A percentile compares a stretch with the other conserved stretches of the same genome.
phyloP scores from a whole-genome alignment of 2,329 filamentous ascomycete genomes.

The Ustulina deusta region DNA sequence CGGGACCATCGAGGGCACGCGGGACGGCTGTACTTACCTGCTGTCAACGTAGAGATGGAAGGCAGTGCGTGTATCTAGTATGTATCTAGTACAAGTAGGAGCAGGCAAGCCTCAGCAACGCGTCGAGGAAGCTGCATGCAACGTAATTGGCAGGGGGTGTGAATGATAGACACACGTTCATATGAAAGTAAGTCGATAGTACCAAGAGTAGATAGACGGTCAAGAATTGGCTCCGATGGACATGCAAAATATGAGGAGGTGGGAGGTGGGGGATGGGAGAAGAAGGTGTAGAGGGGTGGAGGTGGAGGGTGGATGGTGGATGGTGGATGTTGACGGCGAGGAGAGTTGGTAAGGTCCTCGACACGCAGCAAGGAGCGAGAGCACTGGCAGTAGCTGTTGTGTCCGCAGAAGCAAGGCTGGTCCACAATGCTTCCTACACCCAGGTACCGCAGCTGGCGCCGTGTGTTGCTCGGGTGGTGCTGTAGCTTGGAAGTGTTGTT shows the following conservation, averaged over 20 bases:
- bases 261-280: not conserved
- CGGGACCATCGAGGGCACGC: not conserved
- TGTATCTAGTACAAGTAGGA: constrained; percentile 28
- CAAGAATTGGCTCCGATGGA: not conserved
- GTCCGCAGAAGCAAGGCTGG: not conserved
- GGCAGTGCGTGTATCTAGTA: constrained; percentile 16
- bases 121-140: constrained; percentile 31
- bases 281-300: constrained; percentile 4
- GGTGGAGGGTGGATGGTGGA: not conserved
- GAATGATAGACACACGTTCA: constrained; percentile 14
- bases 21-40: constrained; percentile 30
- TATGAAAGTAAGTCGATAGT: constrained; percentile 7
- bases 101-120: constrained; percentile 18
- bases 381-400: not conserved
- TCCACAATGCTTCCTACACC: too few relatives aligned
- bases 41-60: constrained; percentile 5
- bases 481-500: too few relatives aligned
- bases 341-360: not conserved
- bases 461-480: too few relatives aligned
- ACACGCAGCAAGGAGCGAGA: not conserved
- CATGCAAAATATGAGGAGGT: not conserved
- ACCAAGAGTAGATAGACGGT: not conserved
- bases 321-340: not conserved
- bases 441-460: too few relatives aligned
- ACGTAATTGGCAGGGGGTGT: constrained; percentile 4